Evolutionary conservation across 2,329 filamentous ascomycete species (phyloP).

Genomic region (Epichloe typhina): DNA sequence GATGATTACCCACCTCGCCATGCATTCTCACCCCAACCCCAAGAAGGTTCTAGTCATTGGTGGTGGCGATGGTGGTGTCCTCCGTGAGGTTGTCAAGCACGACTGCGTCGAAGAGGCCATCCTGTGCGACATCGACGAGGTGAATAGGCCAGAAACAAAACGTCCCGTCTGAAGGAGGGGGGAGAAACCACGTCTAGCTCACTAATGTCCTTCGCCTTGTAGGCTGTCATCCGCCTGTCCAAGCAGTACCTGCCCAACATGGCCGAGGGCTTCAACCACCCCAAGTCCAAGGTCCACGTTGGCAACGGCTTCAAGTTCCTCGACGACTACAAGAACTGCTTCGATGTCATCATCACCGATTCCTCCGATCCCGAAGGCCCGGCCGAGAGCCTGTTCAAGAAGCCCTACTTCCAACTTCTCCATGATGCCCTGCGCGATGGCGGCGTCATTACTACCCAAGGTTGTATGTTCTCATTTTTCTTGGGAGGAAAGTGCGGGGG

Average conservation of each 20-base stretch:
- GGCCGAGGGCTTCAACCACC: constrained; percentile 85
- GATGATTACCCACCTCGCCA: constrained; percentile 98
- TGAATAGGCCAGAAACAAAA: constrained; percentile 17
- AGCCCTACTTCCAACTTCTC: constrained; percentile 95
- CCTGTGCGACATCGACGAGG: constrained; percentile 97
- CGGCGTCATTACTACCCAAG: constrained; percentile 99
- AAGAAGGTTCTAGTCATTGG: constrained; percentile 98
- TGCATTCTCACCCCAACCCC: constrained; percentile 96
- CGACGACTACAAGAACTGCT: constrained; percentile 88
- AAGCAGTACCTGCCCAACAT: constrained; percentile 96
- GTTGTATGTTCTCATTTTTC: constrained; percentile 83
- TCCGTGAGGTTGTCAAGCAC: constrained; percentile 98
- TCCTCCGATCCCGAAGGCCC: constrained; percentile 95
- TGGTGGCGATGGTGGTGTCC: constrained; percentile 91
- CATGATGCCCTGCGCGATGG: constrained; percentile 81
- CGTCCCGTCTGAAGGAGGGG: neutral
- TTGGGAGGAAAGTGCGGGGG: constrained; percentile 23
- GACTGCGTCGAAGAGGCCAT: constrained; percentile 90
- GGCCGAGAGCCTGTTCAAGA: constrained; percentile 93
- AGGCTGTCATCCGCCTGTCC: constrained; percentile 93
- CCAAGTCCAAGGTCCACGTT: constrained; percentile 82
- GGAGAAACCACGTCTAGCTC: neutral
- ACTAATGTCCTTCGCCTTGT: neutral
- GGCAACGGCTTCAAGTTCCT: constrained; percentile 99
- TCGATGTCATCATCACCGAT: constrained; percentile 99